Conservation (phyloP, 1,284 basidiomycete genomes). For the Austroboletus niveus region DNA sequence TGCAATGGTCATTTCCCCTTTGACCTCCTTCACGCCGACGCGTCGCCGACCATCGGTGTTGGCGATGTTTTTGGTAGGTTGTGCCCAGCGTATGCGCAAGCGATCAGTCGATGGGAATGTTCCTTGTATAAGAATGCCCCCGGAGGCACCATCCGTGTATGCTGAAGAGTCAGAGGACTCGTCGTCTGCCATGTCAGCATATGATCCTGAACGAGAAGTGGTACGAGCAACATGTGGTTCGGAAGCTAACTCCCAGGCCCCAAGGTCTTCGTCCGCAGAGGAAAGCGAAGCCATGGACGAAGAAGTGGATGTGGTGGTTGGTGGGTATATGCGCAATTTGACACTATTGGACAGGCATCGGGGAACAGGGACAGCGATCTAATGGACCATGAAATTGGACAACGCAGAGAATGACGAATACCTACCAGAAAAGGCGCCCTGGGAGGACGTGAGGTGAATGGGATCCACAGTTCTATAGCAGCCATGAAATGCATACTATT, state of each 20-base stretch:
- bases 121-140: conserved; percentile 68
- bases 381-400: conserved; percentile 5
- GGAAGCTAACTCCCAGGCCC: conserved; percentile 71
- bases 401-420: conserved; percentile 8
- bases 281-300: conserved; percentile 71
- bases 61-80: conserved; percentile 52
- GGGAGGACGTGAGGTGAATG: conserved; percentile 63
- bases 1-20: conserved; percentile 60
- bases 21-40: conserved; percentile 64
- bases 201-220: conserved; percentile 53
- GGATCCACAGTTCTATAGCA: conserved; percentile 72
- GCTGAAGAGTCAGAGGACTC: conserved; percentile 73
- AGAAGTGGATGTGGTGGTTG: conserved; percentile 43
- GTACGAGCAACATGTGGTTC: conserved; percentile 71
- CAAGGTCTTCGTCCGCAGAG: conserved; percentile 64
- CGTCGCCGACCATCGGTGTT: conserved; percentile 53
- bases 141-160: conserved; percentile 47
- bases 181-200: conserved; percentile 73
- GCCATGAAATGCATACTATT: conserved; percentile 70
- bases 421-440: conserved; percentile 68
- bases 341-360: conserved; percentile 74
- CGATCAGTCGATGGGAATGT: conserved; percentile 75
- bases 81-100: conserved; percentile 74
- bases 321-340: conserved; percentile 69
- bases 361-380: conserved; percentile 74